These are phyloP conservation scores for Tylopilus vinaceipallidus DNA, from an alignment of 768 basidiomycete species.

Conservation along the genomic window DNA sequence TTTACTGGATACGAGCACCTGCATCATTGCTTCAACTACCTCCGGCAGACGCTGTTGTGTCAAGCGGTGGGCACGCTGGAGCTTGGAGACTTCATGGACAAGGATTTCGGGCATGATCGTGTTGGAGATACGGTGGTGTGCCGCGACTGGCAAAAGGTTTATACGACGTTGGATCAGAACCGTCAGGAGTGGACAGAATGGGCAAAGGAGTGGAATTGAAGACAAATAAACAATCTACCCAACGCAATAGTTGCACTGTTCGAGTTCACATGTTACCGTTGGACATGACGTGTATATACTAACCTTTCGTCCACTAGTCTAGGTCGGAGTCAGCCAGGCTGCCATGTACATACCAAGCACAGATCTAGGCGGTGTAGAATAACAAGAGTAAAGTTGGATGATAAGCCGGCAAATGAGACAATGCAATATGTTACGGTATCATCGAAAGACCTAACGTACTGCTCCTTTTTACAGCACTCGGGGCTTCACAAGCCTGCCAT, in stretches of 20 bases:
- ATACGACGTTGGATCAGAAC: conserved; percentile 5
- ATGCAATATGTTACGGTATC: background rate
- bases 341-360: too few relatives aligned
- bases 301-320: too few relatives aligned
- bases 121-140: conserved; percentile 16
- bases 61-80: conserved; percentile 16
- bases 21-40: conserved; percentile 15
- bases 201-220: conserved; percentile 13
- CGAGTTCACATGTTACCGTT: too few relatives aligned
- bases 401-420: too few relatives aligned
- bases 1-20: conserved; percentile 8
- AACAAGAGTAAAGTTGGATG: too few relatives aligned
- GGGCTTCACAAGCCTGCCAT: too few relatives aligned
- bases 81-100: conserved; percentile 16
- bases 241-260: too few relatives aligned
- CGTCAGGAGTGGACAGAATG: conserved; percentile 7
- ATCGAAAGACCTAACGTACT: background rate
- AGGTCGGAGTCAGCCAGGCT: too few relatives aligned
- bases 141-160: conserved; percentile 8
- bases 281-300: too few relatives aligned
- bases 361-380: too few relatives aligned
- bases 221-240: too few relatives aligned
- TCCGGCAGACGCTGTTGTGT: conserved; percentile 14
- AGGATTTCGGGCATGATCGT: conserved; percentile 6
- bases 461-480: background rate